phyloP scores from a whole-genome alignment of 2,329 filamentous ascomycete species.

The Calycina marina region DNA sequence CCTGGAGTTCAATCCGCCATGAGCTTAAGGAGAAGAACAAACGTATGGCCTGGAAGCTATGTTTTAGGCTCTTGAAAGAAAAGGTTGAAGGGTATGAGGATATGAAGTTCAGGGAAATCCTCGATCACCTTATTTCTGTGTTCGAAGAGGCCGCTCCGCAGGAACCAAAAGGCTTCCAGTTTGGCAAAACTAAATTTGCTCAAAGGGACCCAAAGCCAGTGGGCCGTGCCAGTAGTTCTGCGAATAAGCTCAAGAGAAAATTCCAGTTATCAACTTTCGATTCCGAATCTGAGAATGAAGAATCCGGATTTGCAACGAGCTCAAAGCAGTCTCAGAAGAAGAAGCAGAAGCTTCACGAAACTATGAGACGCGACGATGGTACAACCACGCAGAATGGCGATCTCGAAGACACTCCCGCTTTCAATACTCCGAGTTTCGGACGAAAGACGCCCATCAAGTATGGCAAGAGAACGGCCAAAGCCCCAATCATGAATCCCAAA shows the following conservation, averaged over 20 bases:
- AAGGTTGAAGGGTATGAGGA: constrained; percentile 15
- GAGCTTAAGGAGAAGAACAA: constrained; percentile 27
- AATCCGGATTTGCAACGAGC: neutral
- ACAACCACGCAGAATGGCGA: no score
- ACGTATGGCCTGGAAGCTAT: constrained; percentile 16
- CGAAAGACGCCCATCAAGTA: neutral
- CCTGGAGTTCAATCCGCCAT: constrained; percentile 32
- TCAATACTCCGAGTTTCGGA: no score
- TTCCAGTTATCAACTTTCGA: neutral
- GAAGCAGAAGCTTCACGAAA: neutral
- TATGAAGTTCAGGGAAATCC: constrained; percentile 18
- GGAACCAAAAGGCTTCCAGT: constrained; percentile 10
- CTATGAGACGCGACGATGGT: neutral
- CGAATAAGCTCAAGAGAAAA: neutral
- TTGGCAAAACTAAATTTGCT: neutral
- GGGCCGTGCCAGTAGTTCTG: neutral
- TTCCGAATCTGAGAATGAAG: neutral
- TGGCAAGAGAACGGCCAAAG: neutral
- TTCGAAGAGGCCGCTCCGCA: constrained; percentile 14
- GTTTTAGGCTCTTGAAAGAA: constrained; percentile 16
- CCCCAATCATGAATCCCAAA: no score
- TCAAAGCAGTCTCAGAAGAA: neutral
- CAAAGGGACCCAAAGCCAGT: neutral
- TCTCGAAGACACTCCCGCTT: no score
- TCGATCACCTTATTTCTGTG: constrained; percentile 14